phyloP scores from a whole-genome alignment of 257 asterid genomes.

The Nicotiana paniculata region DNA sequence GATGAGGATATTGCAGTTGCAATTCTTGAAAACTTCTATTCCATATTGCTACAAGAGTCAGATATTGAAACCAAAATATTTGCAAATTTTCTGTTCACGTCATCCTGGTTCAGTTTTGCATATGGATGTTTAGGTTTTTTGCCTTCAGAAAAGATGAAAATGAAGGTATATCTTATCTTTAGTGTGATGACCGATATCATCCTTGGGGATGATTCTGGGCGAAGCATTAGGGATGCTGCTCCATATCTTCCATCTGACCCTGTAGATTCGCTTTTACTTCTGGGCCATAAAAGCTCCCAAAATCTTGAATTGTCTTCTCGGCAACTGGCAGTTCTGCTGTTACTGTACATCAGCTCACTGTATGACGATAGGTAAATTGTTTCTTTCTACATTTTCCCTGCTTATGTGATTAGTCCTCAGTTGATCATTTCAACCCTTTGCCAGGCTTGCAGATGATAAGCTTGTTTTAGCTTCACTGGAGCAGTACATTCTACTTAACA shows the following conservation, averaged over 20 bases:
- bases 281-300: constrained; percentile 70
- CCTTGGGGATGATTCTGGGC: constrained; percentile 63
- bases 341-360: constrained; percentile 68
- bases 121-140: constrained; percentile 88
- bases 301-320: constrained; percentile 49
- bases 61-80: constrained; percentile 39
- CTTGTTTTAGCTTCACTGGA: constrained; percentile 82
- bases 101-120: constrained; percentile 79
- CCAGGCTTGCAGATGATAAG: constrained; percentile 81
- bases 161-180: constrained; percentile 57
- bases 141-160: constrained; percentile 64
- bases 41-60: constrained; percentile 53
- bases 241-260: constrained; percentile 82
- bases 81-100: constrained; percentile 49
- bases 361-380: constrained; percentile 63
- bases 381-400: constrained; percentile 4
- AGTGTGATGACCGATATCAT: constrained; percentile 55
- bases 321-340: constrained; percentile 68
- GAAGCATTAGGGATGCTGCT: constrained; percentile 60
- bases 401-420: not conserved
- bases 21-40: constrained; percentile 65
- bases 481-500: constrained; percentile 79
- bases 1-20: constrained; percentile 68
- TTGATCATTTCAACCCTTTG: constrained; percentile 3
- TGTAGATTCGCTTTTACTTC: constrained; percentile 73